phyloP scores from a whole-genome alignment of 352 stramenopile species.

The Sclerospora graminicola region DNA sequence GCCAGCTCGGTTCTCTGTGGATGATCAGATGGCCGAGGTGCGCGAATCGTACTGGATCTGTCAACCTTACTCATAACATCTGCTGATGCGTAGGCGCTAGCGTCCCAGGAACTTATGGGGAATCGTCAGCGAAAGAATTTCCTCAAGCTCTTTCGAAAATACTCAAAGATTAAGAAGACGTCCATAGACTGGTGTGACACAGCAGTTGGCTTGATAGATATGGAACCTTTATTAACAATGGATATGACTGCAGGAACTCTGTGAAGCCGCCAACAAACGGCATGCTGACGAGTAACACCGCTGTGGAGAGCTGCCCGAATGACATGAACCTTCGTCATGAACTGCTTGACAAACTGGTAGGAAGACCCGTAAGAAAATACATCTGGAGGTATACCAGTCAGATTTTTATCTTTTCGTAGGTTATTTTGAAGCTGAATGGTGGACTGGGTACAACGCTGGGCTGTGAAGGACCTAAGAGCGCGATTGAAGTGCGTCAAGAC shows the following conservation, averaged over 20 bases:
- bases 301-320: constrained; percentile 83
- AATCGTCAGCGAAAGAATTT: constrained; percentile 78
- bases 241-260: constrained; percentile 38
- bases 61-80: neutral
- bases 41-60: neutral
- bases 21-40: constrained; percentile 84
- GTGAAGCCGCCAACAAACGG: constrained; percentile 65
- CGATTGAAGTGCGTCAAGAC: constrained; percentile 90
- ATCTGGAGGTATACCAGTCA: constrained; percentile 6
- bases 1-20: constrained; percentile 72
- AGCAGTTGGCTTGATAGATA: constrained; percentile 8
- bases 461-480: constrained; percentile 88
- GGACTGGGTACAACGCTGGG: constrained; percentile 98
- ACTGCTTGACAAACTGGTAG: constrained; percentile 91
- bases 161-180: constrained; percentile 73
- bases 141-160: constrained; percentile 86
- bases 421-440: constrained; percentile 98
- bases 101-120: constrained; percentile 71
- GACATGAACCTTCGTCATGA: constrained; percentile 89
- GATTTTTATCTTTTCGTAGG: constrained; percentile 26
- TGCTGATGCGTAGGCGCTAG: constrained; percentile 39
- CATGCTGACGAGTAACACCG: constrained; percentile 61
- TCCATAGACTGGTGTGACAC: constrained; percentile 63
- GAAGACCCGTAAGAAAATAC: neutral
- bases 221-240: neutral